Conservation (phyloP, 352 stramenopile species). For the Ophiocytium majus region DNA sequence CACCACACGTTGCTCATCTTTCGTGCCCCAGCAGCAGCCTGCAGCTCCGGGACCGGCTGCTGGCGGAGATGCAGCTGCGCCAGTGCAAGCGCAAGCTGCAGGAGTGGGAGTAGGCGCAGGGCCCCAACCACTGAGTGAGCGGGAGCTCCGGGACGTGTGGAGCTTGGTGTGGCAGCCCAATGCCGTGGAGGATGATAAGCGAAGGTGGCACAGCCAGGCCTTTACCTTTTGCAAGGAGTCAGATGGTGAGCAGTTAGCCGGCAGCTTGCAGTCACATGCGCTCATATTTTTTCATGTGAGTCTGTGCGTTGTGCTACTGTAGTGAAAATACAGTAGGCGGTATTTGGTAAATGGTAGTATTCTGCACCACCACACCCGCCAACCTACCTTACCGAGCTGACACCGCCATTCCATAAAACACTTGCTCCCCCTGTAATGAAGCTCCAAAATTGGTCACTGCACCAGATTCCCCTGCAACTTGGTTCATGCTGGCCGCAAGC, state of each 20-base stretch:
- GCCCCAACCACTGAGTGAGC: neutral
- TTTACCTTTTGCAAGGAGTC: conserved; percentile 20
- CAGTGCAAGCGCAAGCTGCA: neutral
- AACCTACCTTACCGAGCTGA: too few species aligned
- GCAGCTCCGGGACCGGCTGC: neutral
- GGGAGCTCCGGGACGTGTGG: neutral
- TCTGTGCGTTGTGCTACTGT: neutral
- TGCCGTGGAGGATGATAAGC: conserved; percentile 55
- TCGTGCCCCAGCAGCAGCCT: too few species aligned
- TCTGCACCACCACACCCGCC: too few species aligned
- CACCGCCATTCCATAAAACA: too few species aligned
- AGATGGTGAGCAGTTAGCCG: conserved; percentile 2
- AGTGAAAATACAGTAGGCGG: too few species aligned
- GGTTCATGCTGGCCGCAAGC: too few species aligned
- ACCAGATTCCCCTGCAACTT: too few species aligned
- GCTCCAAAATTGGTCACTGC: too few species aligned
- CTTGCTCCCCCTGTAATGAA: too few species aligned
- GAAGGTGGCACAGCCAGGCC: conserved; percentile 40
- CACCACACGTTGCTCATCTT: too few species aligned
- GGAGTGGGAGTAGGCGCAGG: too few species aligned
- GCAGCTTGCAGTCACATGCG: neutral
- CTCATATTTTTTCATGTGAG: neutral
- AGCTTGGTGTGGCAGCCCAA: conserved; percentile 36
- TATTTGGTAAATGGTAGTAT: too few species aligned
- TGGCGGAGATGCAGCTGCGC: neutral